A percentile compares a stretch with the other conserved stretches of the same genome.
Conservation (phyloP, 148 eudicot genomes). For the Cornus suecica region DNA sequence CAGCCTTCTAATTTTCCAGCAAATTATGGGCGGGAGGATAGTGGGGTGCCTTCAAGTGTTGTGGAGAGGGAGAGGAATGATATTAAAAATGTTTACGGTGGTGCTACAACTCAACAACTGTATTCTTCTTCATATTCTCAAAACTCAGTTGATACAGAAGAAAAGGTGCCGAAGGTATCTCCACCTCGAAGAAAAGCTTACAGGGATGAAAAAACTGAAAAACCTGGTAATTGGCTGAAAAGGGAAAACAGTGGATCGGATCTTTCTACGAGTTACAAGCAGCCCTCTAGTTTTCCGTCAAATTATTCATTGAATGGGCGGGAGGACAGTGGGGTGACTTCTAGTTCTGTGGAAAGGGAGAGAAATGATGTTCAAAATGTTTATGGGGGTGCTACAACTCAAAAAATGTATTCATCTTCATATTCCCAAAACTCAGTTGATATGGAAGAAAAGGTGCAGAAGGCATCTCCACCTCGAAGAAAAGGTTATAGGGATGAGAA, state of each 20-base stretch:
- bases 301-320: conserved; percentile 40
- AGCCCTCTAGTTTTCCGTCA: conserved; percentile 43
- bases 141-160: conserved; percentile 54
- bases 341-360: conserved; percentile 44
- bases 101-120: conserved; percentile 44
- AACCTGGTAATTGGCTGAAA: conserved; percentile 56
- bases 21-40: conserved; percentile 44
- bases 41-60: conserved; percentile 30
- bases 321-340: conserved; percentile 35
- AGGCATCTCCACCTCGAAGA: conserved; percentile 91
- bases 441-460: conserved; percentile 63
- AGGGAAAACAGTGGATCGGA: conserved; percentile 64
- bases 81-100: conserved; percentile 40
- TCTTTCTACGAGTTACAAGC: conserved; percentile 48
- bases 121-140: conserved; percentile 31
- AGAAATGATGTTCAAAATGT: conserved; percentile 43
- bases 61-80: conserved; percentile 51
- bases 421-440: conserved; percentile 42
- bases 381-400: conserved; percentile 42
- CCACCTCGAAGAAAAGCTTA: conserved; percentile 86
- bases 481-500: conserved; percentile 79
- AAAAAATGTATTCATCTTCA: conserved; percentile 36
- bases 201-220: conserved; percentile 78
- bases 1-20: conserved; percentile 47
- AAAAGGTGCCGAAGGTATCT: conserved; percentile 77